A percentile compares a stretch with the other conserved stretches of the same genome.
Conservation (phyloP, 2,329 filamentous ascomycete genomes). For the Byssothecium circinans region DNA sequence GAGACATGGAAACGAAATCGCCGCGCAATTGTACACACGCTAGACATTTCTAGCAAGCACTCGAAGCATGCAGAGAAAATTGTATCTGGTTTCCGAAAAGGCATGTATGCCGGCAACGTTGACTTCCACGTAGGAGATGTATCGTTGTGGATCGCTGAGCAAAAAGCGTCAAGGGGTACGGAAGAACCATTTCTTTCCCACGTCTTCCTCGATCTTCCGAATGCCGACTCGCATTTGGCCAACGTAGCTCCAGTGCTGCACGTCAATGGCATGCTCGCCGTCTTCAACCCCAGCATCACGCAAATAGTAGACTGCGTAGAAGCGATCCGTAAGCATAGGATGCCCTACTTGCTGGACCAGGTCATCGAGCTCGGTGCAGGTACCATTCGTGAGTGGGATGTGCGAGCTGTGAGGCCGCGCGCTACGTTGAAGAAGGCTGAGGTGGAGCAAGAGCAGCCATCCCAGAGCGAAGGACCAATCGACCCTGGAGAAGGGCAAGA, state of each 20-base stretch:
- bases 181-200: slow-evolving; percentile 67
- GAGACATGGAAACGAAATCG: slow-evolving; percentile 51
- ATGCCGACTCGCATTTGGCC: slow-evolving; percentile 56
- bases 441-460: slow-evolving; percentile 1
- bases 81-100: slow-evolving; percentile 67
- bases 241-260: slow-evolving; percentile 61
- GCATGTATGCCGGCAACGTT: slow-evolving; percentile 69
- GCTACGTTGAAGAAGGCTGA: slow-evolving; percentile 31
- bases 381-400: slow-evolving; percentile 66
- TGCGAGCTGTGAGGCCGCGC: slow-evolving; percentile 54
- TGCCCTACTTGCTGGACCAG: slow-evolving; percentile 62
- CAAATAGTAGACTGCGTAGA: slow-evolving; percentile 70
- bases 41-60: slow-evolving; percentile 67
- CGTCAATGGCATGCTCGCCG: slow-evolving; percentile 64
- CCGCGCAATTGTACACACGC: slow-evolving; percentile 71
- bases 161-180: slow-evolving; percentile 38
- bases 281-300: slow-evolving; percentile 78
- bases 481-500: slow-evolving; percentile 25
- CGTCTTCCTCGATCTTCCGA: slow-evolving; percentile 73
- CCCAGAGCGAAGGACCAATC: slow-evolving; percentile 11
- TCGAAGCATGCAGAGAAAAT: slow-evolving; percentile 66
- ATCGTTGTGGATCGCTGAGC: slow-evolving; percentile 61
- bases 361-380: slow-evolving; percentile 60
- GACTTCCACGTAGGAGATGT: slow-evolving; percentile 74
- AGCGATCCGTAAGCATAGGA: slow-evolving; percentile 53